A percentile compares a stretch with the other conserved stretches of the same genome.
Evolutionary conservation across 2,329 filamentous ascomycete genomes (phyloP).

Genomic region (Hypocrella siamensis): DNA sequence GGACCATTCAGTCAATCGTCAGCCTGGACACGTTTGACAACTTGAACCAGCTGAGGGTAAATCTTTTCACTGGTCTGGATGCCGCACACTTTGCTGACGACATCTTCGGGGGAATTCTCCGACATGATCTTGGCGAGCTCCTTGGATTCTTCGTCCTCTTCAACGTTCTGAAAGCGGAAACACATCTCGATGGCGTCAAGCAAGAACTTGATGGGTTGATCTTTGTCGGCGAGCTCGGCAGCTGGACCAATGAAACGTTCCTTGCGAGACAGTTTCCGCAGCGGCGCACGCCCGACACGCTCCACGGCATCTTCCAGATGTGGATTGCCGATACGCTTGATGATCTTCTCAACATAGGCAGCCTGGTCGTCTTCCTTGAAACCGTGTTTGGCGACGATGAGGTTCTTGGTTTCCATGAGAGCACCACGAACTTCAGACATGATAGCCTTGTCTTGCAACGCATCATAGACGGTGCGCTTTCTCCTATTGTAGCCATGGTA

Average conservation of each 20-base stretch:
- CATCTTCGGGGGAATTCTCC: slow-evolving; percentile 53
- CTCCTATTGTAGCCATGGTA: slow-evolving; percentile 85
- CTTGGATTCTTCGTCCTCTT: slow-evolving; percentile 77
- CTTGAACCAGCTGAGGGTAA: slow-evolving; percentile 55
- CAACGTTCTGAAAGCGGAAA: slow-evolving; percentile 88
- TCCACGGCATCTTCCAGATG: slow-evolving; percentile 84
- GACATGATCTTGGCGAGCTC: slow-evolving; percentile 80
- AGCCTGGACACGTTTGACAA: slow-evolving; percentile 75
- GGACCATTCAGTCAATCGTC: slow-evolving; percentile 25
- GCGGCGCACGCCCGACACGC: slow-evolving; percentile 84
- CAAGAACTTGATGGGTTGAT: slow-evolving; percentile 55
- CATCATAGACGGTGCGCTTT: slow-evolving; percentile 80
- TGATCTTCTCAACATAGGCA: slow-evolving; percentile 82
- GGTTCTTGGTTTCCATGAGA: slow-evolving; percentile 68
- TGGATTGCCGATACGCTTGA: slow-evolving; percentile 84
- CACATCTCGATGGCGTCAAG: slow-evolving; percentile 80
- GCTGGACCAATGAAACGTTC: slow-evolving; percentile 94
- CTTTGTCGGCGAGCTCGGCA: slow-evolving; percentile 71
- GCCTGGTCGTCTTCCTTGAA: slow-evolving; percentile 63
- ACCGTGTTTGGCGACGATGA: slow-evolving; percentile 77
- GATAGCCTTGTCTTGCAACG: slow-evolving; percentile 68
- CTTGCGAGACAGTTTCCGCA: slow-evolving; percentile 87
- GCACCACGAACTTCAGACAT: slow-evolving; percentile 64
- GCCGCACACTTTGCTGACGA: slow-evolving; percentile 69
- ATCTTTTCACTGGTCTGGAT: slow-evolving; percentile 64